phyloP scores from a whole-genome alignment of 768 basidiomycete genomes.

The Leccinum ochraceum region DNA sequence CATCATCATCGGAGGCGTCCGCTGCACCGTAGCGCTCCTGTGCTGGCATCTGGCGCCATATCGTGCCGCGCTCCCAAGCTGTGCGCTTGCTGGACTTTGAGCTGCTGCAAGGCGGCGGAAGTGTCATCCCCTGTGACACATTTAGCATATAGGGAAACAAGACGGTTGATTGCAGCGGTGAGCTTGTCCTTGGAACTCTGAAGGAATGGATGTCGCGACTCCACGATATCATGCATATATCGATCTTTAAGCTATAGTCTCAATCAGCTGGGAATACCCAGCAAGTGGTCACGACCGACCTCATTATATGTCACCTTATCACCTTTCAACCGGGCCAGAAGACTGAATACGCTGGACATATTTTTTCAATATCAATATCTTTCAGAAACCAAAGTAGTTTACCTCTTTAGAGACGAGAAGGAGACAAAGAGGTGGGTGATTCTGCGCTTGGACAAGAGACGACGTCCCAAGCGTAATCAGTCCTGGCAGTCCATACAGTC shows the following conservation, averaged over 20 bases:
- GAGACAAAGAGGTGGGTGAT: slow-evolving; percentile 83
- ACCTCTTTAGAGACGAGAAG: slow-evolving; percentile 77
- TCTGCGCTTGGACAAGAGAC: slow-evolving; percentile 84
- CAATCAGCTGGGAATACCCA: background rate
- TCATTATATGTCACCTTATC: too few species aligned
- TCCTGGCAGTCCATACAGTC: too few species aligned
- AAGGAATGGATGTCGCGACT: slow-evolving; percentile 56
- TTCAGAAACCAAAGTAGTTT: slow-evolving; percentile 91
- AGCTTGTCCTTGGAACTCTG: slow-evolving; percentile 62
- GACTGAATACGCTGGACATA: too few species aligned
- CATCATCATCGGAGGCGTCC: slow-evolving; percentile 34
- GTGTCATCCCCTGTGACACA: slow-evolving; percentile 80
- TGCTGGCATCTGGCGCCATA: slow-evolving; percentile 96
- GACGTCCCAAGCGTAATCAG: slow-evolving; percentile 16
- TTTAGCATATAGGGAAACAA: slow-evolving; percentile 78
- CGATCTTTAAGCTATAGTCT: slow-evolving; percentile 47
- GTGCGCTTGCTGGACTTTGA: slow-evolving; percentile 71
- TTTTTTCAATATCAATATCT: slow-evolving; percentile 53
- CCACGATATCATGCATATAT: too few species aligned
- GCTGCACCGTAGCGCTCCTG: slow-evolving; percentile 64
- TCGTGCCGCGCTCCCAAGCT: slow-evolving; percentile 96
- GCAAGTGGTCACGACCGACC: too few species aligned
- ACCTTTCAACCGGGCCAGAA: too few species aligned
- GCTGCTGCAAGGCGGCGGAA: slow-evolving; percentile 71
- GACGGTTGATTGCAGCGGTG: slow-evolving; percentile 52